These are phyloP conservation scores for Viola pubescens DNA, from an alignment of 441 rosid species.

Conservation along the genomic window DNA sequence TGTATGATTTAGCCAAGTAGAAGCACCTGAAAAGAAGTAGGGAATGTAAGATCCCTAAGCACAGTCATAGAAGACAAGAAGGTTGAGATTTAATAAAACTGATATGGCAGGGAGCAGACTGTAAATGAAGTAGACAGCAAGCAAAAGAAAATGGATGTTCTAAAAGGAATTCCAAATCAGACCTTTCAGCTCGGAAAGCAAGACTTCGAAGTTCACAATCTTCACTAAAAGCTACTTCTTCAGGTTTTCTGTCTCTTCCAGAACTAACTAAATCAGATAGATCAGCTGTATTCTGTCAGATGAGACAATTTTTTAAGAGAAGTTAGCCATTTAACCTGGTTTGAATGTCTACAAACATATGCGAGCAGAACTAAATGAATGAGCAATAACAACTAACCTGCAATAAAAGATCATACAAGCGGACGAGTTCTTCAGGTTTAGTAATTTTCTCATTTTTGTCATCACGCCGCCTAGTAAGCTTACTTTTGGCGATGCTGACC, in stretches of 20 bases:
- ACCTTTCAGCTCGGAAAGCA: slow-evolving; percentile 94
- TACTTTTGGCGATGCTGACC: slow-evolving; percentile 84
- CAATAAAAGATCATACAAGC: slow-evolving; percentile 78
- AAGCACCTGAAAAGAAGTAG: slow-evolving; percentile 60
- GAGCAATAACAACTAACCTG: slow-evolving; percentile 44
- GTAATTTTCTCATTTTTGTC: slow-evolving; percentile 88
- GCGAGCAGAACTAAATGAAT: not conserved
- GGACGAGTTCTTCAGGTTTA: slow-evolving; percentile 96
- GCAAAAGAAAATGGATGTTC: too few species aligned
- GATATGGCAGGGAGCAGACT: not conserved
- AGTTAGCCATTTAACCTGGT: slow-evolving; percentile 12
- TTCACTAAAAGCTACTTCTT: slow-evolving; percentile 82
- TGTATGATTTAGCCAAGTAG: slow-evolving; percentile 78
- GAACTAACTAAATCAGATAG: slow-evolving; percentile 96
- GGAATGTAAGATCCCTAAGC: slow-evolving; percentile 3
- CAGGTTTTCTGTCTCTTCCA: slow-evolving; percentile 85
- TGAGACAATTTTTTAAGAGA: slow-evolving; percentile 12
- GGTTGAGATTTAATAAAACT: too few species aligned
- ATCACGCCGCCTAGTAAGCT: slow-evolving; percentile 68
- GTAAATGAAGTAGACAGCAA: not conserved
- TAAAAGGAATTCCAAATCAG: not conserved
- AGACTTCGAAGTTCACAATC: slow-evolving; percentile 59
- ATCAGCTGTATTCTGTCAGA: slow-evolving; percentile 80
- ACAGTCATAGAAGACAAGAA: too few species aligned
- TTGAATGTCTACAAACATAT: not conserved